Percentiles rank a stretch among this genome's conserved stretches.
Evolutionary conservation across 1,284 basidiomycete species (phyloP).

Genomic region (Sparassis latifolia): DNA sequence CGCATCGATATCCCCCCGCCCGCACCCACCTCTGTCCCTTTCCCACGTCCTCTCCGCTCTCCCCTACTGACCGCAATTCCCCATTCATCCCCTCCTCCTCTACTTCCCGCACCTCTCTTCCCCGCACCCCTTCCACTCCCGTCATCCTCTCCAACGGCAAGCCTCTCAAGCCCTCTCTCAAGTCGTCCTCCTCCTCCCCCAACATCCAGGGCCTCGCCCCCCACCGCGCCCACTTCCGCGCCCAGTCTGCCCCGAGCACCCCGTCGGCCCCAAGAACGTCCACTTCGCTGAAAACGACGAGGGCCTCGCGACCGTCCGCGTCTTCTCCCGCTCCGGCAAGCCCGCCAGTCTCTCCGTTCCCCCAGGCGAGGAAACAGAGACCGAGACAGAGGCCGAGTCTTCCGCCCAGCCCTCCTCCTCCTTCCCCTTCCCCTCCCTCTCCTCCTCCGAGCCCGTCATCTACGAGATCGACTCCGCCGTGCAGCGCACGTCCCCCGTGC

Average conservation of each 20-base stretch:
- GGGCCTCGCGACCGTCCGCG: conserved; percentile 73
- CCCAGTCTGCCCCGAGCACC: conserved; percentile 63
- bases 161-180: conserved; percentile 85
- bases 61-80: conserved; percentile 12
- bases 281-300: conserved; percentile 74
- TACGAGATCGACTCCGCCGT: conserved; percentile 37
- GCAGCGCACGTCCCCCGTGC: conserved; percentile 35
- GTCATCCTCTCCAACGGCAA: conserved; percentile 80
- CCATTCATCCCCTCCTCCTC: conserved; percentile 15
- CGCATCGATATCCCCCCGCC: conserved; percentile 22
- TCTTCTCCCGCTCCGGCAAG: conserved; percentile 79
- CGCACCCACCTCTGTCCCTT: conserved; percentile 25
- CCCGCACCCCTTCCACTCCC: conserved; percentile 22
- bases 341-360: conserved; percentile 64
- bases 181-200: conserved; percentile 57
- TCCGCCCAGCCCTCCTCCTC: conserved; percentile 18
- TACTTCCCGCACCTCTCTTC: conserved; percentile 15
- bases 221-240: conserved; percentile 37
- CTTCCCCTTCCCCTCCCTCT: conserved; percentile 17
- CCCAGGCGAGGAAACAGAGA: conserved; percentile 70
- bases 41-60: conserved; percentile 23
- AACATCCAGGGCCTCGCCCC: conserved; percentile 44
- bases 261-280: conserved; percentile 74
- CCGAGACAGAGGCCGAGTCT: conserved; percentile 60
- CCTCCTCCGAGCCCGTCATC: conserved; percentile 17